A percentile compares a stretch with the other conserved stretches of the same genome.
phyloP scores from a whole-genome alignment of 2,329 filamentous ascomycete species.

The Alternaria ethzedia region DNA sequence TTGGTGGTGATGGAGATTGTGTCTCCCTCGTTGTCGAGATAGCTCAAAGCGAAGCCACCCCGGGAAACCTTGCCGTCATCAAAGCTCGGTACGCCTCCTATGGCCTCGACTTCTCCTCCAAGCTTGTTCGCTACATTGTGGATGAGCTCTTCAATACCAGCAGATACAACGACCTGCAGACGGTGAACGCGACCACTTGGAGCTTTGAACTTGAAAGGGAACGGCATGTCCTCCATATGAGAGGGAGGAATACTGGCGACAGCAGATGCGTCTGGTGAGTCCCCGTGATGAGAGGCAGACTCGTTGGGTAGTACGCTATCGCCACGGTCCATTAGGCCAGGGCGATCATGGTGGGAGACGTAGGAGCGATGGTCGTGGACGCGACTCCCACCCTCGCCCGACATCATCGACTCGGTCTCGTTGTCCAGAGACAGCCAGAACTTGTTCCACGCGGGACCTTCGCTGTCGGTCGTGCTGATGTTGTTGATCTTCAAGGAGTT shows the following conservation, averaged over 20 bases:
- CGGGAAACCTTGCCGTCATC: conserved; percentile 79
- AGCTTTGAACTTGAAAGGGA: conserved; percentile 99
- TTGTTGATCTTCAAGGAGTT: conserved; percentile 71
- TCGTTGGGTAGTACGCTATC: conserved; percentile 92
- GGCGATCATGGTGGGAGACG: conserved; percentile 79
- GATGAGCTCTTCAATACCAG: conserved; percentile 82
- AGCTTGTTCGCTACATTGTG: conserved; percentile 81
- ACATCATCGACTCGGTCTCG: conserved; percentile 95
- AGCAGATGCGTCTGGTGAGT: conserved; percentile 73
- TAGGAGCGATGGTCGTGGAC: conserved; percentile 72
- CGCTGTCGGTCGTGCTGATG: conserved; percentile 85
- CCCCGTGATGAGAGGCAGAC: conserved; percentile 89
- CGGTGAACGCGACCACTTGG: conserved; percentile 93
- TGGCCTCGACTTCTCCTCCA: conserved; percentile 78
- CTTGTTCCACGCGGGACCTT: conserved; percentile 99
- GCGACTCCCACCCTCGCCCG: conserved; percentile 83
- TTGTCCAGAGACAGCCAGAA: conserved; percentile 98
- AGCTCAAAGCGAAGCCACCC: conserved; percentile 89
- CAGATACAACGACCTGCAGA: conserved; percentile 79
- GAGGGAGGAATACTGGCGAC: conserved; percentile 64
- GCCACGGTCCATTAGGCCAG: conserved; percentile 65
- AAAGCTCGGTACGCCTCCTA: conserved; percentile 80
- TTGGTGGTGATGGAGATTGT: conserved; percentile 97
- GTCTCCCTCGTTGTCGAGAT: conserved; percentile 95
- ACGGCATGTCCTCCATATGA: conserved; percentile 71